phyloP scores from a whole-genome alignment of 2,329 filamentous ascomycete genomes.

The Aspergillus hiratsukae region DNA sequence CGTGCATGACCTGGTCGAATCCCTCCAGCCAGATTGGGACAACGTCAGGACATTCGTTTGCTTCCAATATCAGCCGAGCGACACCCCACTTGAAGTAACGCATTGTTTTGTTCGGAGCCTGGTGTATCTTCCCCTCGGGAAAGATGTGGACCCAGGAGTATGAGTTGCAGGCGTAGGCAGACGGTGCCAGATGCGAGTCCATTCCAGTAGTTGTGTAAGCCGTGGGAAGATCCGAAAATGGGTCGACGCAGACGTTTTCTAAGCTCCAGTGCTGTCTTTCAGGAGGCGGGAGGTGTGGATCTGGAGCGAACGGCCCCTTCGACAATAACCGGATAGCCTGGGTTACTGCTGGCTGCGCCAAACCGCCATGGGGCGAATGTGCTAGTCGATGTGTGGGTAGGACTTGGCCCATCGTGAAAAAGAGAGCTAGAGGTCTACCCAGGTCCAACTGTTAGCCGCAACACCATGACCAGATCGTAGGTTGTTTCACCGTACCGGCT shows the following conservation, averaged over 20 bases:
- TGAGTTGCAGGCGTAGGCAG: constrained; percentile 64
- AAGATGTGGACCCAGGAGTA: constrained; percentile 92
- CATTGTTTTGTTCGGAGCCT: constrained; percentile 71
- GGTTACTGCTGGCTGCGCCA: constrained; percentile 84
- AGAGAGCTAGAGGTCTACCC: constrained; percentile 61
- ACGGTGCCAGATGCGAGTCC: constrained; percentile 61
- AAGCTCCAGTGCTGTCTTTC: constrained; percentile 36
- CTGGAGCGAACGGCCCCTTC: constrained; percentile 53
- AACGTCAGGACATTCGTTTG: constrained; percentile 79
- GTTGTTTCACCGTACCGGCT: constrained; percentile 58
- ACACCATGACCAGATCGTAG: not conserved
- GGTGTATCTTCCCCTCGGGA: constrained; percentile 91
- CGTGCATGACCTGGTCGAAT: constrained; percentile 81
- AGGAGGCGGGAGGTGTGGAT: constrained; percentile 40
- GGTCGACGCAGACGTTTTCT: constrained; percentile 43
- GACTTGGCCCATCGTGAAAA: constrained; percentile 87
- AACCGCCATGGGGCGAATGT: constrained; percentile 74
- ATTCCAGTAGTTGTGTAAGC: constrained; percentile 38
- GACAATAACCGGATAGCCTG: constrained; percentile 83
- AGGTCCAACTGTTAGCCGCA: constrained; percentile 4
- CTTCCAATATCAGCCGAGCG: constrained; percentile 83
- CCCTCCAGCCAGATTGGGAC: constrained; percentile 95
- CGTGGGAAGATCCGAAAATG: constrained; percentile 42
- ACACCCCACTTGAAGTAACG: constrained; percentile 99
- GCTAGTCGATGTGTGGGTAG: constrained; percentile 79